phyloP scores from a whole-genome alignment of 1,284 basidiomycete genomes.

The Microbotryum saponariae region DNA sequence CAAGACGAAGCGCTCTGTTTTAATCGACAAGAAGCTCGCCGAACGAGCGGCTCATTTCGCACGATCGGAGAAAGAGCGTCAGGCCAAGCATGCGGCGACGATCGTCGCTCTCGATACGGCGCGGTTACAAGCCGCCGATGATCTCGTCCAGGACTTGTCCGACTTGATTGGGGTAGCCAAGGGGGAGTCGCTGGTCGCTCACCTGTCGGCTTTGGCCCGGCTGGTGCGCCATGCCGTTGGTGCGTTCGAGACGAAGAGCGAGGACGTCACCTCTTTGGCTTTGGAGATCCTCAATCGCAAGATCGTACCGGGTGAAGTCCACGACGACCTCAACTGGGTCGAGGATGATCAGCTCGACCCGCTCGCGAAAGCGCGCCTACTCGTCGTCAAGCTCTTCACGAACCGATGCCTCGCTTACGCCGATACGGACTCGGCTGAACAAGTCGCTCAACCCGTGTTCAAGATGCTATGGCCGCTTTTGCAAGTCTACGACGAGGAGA shows the following conservation, averaged over 20 bases:
- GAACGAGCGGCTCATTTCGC: constrained; percentile 61
- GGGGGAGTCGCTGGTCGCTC: constrained; percentile 55
- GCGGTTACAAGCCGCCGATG: constrained; percentile 51
- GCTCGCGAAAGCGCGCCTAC: constrained; percentile 56
- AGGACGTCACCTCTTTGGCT: constrained; percentile 61
- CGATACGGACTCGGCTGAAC: constrained; percentile 46
- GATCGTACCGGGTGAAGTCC: constrained; percentile 49
- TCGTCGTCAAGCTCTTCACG: constrained; percentile 67
- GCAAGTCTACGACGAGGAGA: constrained; percentile 38
- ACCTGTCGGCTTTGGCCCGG: constrained; percentile 65
- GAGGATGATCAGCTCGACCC: constrained; percentile 56
- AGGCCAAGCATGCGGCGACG: constrained; percentile 82
- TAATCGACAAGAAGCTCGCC: constrained; percentile 57
- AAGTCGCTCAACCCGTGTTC: constrained; percentile 63
- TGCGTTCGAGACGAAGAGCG: constrained; percentile 68
- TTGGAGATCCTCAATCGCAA: constrained; percentile 64
- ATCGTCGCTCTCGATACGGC: constrained; percentile 50
- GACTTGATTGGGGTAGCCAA: constrained; percentile 50
- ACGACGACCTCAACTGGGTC: constrained; percentile 57
- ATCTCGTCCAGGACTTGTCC: constrained; percentile 59
- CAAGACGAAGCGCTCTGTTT: constrained; percentile 53
- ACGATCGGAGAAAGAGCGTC: constrained; percentile 54
- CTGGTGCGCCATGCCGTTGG: constrained; percentile 57
- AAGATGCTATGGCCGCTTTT: constrained; percentile 65
- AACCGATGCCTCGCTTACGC: constrained; percentile 68